phyloP scores from a whole-genome alignment of 179 eudicot species.

The Patellifolia procumbens region DNA sequence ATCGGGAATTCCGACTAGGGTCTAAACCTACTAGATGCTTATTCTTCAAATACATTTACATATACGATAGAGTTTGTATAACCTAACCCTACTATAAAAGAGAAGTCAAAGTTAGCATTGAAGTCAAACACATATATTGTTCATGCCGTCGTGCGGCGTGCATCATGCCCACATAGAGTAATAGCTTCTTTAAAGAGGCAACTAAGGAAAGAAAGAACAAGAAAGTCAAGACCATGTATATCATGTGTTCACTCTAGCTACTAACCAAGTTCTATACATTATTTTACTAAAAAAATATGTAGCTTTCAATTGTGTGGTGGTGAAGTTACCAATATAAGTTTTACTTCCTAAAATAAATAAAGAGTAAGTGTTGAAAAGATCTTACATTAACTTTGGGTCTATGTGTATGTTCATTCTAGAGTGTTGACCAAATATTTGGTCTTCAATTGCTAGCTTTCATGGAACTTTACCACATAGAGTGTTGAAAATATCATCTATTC shows the following conservation, averaged over 20 bases:
- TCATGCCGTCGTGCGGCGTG: background rate
- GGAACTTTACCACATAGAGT: too few species aligned
- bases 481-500: too few species aligned
- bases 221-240: background rate
- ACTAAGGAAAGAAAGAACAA: background rate
- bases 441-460: background rate
- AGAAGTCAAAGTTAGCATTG: too few species aligned
- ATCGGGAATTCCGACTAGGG: too few species aligned
- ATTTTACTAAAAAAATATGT: background rate
- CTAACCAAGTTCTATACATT: too few species aligned
- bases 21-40: too few species aligned
- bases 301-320: background rate
- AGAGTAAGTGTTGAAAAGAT: background rate
- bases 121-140: too few species aligned
- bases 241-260: background rate
- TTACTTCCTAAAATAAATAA: background rate
- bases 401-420: slow-evolving; percentile 11
- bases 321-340: background rate
- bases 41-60: too few species aligned
- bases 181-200: too few species aligned
- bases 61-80: too few species aligned
- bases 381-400: background rate
- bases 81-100: too few species aligned
- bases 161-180: background rate
- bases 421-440: background rate